Conservation (phyloP, 495 filamentous ascomycete genomes). For the Trypethelium eluteriae region DNA sequence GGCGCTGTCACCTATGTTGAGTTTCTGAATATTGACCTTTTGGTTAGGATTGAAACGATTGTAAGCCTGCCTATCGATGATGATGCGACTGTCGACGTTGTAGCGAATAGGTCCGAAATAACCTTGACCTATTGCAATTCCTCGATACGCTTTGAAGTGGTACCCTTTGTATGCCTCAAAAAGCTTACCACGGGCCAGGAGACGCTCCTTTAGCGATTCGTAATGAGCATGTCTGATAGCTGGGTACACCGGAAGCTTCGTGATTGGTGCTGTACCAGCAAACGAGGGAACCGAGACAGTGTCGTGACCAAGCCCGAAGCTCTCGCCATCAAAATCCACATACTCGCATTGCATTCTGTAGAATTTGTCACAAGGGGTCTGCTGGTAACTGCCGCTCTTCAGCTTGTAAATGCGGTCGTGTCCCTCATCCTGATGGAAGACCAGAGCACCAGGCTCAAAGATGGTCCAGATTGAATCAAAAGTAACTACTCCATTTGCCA, state of each 20-base stretch:
- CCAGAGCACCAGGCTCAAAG: background rate
- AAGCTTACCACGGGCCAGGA: background rate
- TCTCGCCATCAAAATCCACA: background rate
- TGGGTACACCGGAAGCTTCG: background rate
- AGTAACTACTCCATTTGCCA: background rate
- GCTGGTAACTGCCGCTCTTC: background rate
- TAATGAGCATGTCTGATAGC: background rate
- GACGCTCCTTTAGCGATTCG: background rate
- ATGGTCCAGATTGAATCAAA: slow-evolving; percentile 11
- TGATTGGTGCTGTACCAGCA: slow-evolving; percentile 9
- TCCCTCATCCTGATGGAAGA: background rate
- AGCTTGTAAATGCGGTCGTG: background rate
- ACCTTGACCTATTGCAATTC: background rate
- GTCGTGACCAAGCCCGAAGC: background rate
- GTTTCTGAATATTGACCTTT: background rate
- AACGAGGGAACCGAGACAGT: background rate
- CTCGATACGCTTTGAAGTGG: background rate
- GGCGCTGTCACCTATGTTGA: background rate
- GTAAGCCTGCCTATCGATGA: slow-evolving; percentile 18
- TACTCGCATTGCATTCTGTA: background rate
- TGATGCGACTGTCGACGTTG: slow-evolving; percentile 11
- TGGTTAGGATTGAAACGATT: slow-evolving; percentile 18
- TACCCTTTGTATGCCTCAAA: background rate
- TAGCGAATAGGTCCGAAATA: background rate
- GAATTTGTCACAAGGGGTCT: background rate